Base-by-base conservation (phyloP, 1,284 basidiomycete genomes). In the Cryptococcus floricola region DNA sequence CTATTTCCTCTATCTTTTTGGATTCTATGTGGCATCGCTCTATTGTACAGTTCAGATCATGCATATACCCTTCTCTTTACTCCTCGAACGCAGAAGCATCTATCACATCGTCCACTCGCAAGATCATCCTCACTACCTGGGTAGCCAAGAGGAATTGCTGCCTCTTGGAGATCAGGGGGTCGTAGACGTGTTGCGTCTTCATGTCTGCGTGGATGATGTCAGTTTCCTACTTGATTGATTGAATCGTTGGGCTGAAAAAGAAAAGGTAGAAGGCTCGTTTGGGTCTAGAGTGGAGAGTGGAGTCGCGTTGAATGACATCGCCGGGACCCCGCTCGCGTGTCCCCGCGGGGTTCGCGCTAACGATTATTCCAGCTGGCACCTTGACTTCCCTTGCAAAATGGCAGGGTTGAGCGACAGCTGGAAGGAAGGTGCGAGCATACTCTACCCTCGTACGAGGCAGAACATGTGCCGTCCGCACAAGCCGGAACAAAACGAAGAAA, bases 141-240 rank as follows among this genome's bases (percentile, higher is more conserved):
- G 94, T 97, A n/a, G 96, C 95, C 48, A 98, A 81, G 59, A 98
- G 80, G 76, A 95, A 93, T 74, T 98, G 96, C 76, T 98, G 94
- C 69, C 95, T 83, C 81, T 98, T 98, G 45, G 91, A 93, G 73
- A 98, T 95, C 59, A 98, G 81, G 31, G 95, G 94, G 74, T 98
- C 95, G 70, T 95, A 95, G 25, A 98, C 95, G 66, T 91, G 91
- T 76, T 98, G 95, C 71, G 88, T 84, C 81, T 89, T 95, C 95
- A 98, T 98, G 70, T 98, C 94, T 95, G 63, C 48, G 9, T 39
- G 28, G 52, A 27, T 31, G 50, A n/a, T 10, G 41, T 42, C 34
- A 50, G 44, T 39, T 18, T 31, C 10, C n/a, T 27, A 37, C 12
- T 54, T 27, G 16, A 34, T 14, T 45, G 9, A 23, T 42, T 39